Percentiles rank a stretch among this genome's conserved stretches.
Evolutionary conservation across 2,329 filamentous ascomycete genomes (phyloP).

Genomic region (Zasmidium angulare): DNA sequence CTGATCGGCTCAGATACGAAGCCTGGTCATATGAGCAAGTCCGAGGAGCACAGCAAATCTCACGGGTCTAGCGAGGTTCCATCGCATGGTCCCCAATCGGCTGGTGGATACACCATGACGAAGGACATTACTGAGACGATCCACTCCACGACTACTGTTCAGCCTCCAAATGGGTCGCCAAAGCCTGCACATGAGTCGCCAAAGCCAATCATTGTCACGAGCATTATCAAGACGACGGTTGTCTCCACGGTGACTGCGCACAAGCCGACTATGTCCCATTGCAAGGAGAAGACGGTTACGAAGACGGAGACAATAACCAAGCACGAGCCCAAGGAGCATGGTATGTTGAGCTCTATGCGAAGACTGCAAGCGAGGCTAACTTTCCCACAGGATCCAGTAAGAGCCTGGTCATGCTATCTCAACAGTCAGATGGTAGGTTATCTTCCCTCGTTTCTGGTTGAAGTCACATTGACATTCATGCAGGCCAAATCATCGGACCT

Average conservation of each 20-base stretch:
- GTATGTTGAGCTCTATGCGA: neutral
- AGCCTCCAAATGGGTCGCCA: neutral
- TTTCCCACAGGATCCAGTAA: too few relatives aligned
- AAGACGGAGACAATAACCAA: neutral
- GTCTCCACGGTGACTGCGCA: neutral
- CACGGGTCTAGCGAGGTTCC: neutral
- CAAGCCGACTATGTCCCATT: neutral
- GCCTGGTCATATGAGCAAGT: neutral
- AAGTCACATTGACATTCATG: too few relatives aligned
- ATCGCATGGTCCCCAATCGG: neutral
- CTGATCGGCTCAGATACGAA: too few relatives aligned
- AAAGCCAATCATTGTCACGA: neutral
- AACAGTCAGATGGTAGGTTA: too few relatives aligned
- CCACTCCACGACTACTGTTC: neutral
- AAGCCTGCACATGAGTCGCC: neutral
- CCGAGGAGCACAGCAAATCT: neutral
- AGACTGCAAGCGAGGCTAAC: neutral
- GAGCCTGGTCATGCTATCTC: too few relatives aligned
- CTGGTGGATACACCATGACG: neutral
- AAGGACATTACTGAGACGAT: conserved; percentile 14
- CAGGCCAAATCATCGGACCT: too few relatives aligned
- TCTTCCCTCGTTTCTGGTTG: too few relatives aligned
- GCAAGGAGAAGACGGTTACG: neutral
- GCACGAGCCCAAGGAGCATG: neutral
- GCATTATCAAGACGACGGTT: neutral